Base-by-base conservation (phyloP, 1,284 basidiomycete genomes). In the Tausonia pullulans region DNA sequence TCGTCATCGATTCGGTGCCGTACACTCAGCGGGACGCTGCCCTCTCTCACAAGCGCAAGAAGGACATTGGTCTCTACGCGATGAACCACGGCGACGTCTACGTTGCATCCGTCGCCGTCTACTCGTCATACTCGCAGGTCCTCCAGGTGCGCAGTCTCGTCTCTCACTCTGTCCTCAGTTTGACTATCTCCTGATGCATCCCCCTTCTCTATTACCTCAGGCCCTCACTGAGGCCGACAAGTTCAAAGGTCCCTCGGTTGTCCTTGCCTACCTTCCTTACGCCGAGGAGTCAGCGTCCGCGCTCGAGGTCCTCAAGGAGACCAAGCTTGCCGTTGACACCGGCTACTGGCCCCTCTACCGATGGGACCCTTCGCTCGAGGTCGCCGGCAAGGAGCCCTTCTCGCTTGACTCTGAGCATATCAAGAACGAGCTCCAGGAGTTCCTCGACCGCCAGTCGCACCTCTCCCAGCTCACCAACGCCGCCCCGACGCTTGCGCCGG, bases 331-430 rank as follows among this genome's bases (percentile, higher is more conserved):
- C 6, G 90, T 98, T 58, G 93, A 97, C 72, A 84, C 90, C 16
- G 95, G 94, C 5, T 96, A 95, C 78, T 98, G 96, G 95, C 95
- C 96, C 0, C 81, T 98, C 59, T 99, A 97, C 81, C 84, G 96
- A 67, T 99, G 95, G 95, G 87, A 98, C 77, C 95, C 95, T 0
- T 81, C 82, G 69, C 87, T 88, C 72, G 89, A 90, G 72, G 77
- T 77, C 40, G 78, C 78, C 58, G 87, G 86, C 63, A 81, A 85
- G 72, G 89, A 93, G 70, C 88, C 91, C 56, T 98, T 98, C 81
- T 82, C 83, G 9, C 85, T 99, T 66, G 96, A 98, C 77, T 93
- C 91, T 3, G 90, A 95, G 68, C 82, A 87, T 46, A 84, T 99
- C 77, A 98, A 97, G 81, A 87, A 90, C 70, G 94, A 96, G 70